These are phyloP conservation scores for Zygosaccharomyces pseudobailii DNA, from an alignment of 1,139 yeast species.

Conservation along the genomic window DNA sequence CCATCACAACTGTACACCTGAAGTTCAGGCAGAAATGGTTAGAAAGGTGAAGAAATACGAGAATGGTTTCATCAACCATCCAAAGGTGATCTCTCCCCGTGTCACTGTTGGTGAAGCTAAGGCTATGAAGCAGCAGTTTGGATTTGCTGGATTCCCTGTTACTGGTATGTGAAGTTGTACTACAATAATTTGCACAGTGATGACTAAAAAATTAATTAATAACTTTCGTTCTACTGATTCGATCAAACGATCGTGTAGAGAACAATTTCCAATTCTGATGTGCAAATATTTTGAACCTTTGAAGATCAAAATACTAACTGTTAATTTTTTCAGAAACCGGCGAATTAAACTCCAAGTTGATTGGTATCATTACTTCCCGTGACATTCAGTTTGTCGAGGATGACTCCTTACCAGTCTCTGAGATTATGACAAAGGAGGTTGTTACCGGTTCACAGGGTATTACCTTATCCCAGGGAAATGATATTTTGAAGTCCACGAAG, in stretches of 20 bases:
- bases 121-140: conserved; percentile 63
- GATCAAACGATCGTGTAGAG: conserved; percentile 99
- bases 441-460: conserved; percentile 82
- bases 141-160: conserved; percentile 97
- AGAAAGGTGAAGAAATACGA: conserved; percentile 93
- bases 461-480: conserved; percentile 80
- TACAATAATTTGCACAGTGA: conserved; percentile 40
- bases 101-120: conserved; percentile 79
- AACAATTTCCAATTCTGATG: conserved; percentile 42
- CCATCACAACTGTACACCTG: conserved; percentile 95
- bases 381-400: conserved; percentile 94
- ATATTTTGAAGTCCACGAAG: conserved; percentile 83
- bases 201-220: conserved; percentile 51
- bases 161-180: conserved; percentile 73
- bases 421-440: conserved; percentile 86
- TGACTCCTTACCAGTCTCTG: conserved; percentile 54
- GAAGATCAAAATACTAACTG: conserved; percentile 5
- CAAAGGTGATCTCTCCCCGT: conserved; percentile 75
- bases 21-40: conserved; percentile 98
- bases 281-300: neutral
- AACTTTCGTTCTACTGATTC: conserved; percentile 99
- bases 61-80: conserved; percentile 95
- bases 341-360: conserved; percentile 77
- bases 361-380: conserved; percentile 95
- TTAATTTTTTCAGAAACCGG: conserved; percentile 58